Conservation (phyloP, 257 asterid genomes). For the Nicotiana otophora region DNA sequence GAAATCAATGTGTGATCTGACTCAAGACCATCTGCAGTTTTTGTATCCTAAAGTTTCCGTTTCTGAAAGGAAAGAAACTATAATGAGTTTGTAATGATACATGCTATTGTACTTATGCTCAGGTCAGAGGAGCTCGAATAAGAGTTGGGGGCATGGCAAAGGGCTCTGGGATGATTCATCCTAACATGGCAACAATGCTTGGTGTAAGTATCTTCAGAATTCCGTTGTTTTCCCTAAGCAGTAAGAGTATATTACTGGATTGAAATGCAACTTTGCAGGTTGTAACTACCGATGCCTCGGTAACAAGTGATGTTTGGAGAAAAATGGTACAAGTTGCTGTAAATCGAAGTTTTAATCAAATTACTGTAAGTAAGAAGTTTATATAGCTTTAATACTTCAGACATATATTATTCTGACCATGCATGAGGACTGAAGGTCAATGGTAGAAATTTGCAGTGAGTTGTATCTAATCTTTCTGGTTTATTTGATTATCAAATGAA, state of each 20-base stretch:
- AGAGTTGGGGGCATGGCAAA: conserved; percentile 96
- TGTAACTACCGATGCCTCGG: conserved; percentile 84
- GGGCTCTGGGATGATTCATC: conserved; percentile 99
- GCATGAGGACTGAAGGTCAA: background rate
- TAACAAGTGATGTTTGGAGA: conserved; percentile 85
- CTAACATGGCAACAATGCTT: conserved; percentile 99
- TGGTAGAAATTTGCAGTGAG: background rate
- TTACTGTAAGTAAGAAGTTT: conserved; percentile 52
- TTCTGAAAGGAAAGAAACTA: background rate
- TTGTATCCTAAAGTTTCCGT: background rate
- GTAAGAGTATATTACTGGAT: background rate
- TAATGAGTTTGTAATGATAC: background rate
- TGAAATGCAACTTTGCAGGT: conserved; percentile 48
- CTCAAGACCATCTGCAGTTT: background rate
- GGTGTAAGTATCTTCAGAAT: conserved; percentile 50
- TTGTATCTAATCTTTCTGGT: background rate
- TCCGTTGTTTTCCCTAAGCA: background rate
- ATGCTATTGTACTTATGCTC: conserved; percentile 10
- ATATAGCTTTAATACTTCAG: background rate
- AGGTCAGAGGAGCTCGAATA: conserved; percentile 69
- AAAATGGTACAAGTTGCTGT: conserved; percentile 86
- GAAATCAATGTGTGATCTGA: background rate
- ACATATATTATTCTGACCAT: background rate
- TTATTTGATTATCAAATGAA: background rate
- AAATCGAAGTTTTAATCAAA: conserved; percentile 90